Conservation (phyloP, 2,329 filamentous ascomycete genomes). For the Epichloe sibirici region DNA sequence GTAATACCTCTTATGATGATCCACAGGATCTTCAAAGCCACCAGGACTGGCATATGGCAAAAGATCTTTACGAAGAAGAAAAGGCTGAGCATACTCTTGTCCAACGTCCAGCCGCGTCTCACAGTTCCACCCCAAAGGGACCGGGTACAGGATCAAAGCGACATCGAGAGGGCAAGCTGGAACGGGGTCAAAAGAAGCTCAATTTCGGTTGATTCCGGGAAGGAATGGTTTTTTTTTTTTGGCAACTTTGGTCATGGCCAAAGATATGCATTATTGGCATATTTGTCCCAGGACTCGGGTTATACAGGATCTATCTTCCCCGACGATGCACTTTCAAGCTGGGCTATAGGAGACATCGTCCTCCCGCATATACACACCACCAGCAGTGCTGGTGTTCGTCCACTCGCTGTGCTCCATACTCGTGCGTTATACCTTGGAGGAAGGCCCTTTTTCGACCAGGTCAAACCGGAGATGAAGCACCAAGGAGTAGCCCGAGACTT, state of each 20-base stretch:
- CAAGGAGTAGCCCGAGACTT: neutral
- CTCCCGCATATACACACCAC: neutral
- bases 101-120: conserved; percentile 21
- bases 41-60: conserved; percentile 88
- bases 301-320: neutral
- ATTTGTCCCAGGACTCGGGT: neutral
- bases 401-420: neutral
- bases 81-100: conserved; percentile 36
- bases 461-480: neutral
- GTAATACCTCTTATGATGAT: conserved; percentile 46
- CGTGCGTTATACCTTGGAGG: neutral
- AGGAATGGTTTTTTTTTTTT: neutral
- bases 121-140: conserved; percentile 17
- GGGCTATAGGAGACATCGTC: neutral
- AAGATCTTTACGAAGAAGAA: conserved; percentile 61
- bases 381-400: neutral
- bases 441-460: neutral
- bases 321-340: neutral
- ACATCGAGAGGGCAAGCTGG: conserved; percentile 26
- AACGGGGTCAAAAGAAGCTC: conserved; percentile 49
- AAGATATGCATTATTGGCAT: neutral
- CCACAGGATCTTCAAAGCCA: conserved; percentile 58
- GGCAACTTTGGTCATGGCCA: neutral
- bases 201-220: conserved; percentile 39
- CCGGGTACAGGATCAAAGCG: conserved; percentile 29